Evolutionary conservation across 768 basidiomycete genomes (phyloP), one percentile per base, ranked within the genome.

Genomic region (Fistulinella prunicolor): DNA sequence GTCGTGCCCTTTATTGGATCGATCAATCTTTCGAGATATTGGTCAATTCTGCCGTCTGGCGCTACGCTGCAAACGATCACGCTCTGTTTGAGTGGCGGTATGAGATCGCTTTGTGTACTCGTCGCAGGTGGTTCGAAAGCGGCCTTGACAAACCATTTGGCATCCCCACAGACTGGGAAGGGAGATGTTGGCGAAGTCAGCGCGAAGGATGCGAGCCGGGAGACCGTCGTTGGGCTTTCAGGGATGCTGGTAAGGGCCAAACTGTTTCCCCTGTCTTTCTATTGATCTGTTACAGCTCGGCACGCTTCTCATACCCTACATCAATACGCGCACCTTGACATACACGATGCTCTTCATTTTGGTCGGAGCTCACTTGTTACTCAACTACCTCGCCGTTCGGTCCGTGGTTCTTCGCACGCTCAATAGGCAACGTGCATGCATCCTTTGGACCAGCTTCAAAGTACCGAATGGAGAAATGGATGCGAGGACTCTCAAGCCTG

Each of bases 151-250:
- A 65, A 83, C 44, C 85, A 86, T 57, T 84, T 86, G 54, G 78
- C 83, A 1, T 76, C 74, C 4, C 76, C 81, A 2, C 43, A 70
- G 13, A 59, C 50, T 9, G 76, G 77, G 0, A 72, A 71, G 35
- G 83, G 83, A 5, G 85, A 87, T 53, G 70, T 86, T 12, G 84
- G 85, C 1, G 85, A 87, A 54, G 67, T 86, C 35, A 85, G 80
- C 48, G 85, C 84, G 1, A 88, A 88, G 58, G 84, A 84, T 50
- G 74, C 80, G 0, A 86, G 84, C 62, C 82, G 83, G 51, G 84
- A 86, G 64, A 87, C 85, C 0, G 79, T 86, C 0, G 66, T 88
- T 3, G 81, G 80, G 1, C 75, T 87, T 24, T 56, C 81, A 1
- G 85, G 85, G 17, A 82, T 85, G 78, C 58, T 86, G 62, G 85